Base-by-base conservation (phyloP, 164 flowering plant species). In the Piper longum region DNA sequence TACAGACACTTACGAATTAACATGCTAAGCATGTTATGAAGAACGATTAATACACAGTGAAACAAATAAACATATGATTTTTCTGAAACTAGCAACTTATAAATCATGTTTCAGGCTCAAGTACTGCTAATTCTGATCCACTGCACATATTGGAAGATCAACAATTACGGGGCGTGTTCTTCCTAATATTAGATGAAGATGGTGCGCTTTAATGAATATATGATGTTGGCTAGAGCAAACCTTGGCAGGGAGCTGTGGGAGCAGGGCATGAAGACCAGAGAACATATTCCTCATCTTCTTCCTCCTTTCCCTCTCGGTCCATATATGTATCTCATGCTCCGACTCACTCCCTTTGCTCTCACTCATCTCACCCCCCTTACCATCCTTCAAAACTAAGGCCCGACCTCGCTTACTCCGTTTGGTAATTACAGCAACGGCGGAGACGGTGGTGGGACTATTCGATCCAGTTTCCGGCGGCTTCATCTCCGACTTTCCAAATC, bases 251-350 rank as follows among this genome's bases (percentile, higher is more conserved):
- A 89, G 87, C 1, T 86, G 85, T 75, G 98, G 97, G 67, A 93
- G 84, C 82, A 90, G 79, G 69, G 86, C 79, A 77, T 90, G 97
- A 62, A 93, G 97, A 64, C 63, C 79, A 39, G 83, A 57, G 61
- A 89, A 93, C 96, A 88, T 85, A 77, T 74, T 76, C 68, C 90
- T 88, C 97, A 93, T 93, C 82, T 79, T 88, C 80, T 89, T 93
- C 76, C 97, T 84, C 75, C 96, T 83, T 26, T 89, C 96, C 72
- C 97, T 85, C 71, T 89, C 96, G 0, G 93, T 88, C 90, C 80
- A 82, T 64, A 86, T 89, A 64, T 89, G 98, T 36, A 78, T 64
- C 64, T 82, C 93, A 71, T 82, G 86, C 41, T 82, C 93, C 2
- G 80, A 77, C 57, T 74, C 82, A n/a, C 69, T 80, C 13, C 72